Evolutionary conservation across 805 yeast species (phyloP).

Genomic region (Dipodascopsis tothii): DNA sequence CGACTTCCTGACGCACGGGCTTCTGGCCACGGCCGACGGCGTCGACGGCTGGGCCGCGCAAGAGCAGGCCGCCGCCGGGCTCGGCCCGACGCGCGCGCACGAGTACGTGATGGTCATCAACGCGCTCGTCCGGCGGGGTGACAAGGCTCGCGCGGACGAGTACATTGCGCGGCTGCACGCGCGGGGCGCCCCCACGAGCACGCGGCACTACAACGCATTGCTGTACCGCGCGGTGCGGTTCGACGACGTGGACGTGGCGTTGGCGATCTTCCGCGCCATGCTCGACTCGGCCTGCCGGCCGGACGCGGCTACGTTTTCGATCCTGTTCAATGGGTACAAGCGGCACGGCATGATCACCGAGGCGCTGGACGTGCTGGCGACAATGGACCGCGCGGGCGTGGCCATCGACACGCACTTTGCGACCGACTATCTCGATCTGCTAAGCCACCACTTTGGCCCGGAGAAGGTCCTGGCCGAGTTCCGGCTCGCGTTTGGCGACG

Average conservation of each 20-base stretch:
- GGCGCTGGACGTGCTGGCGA: not conserved
- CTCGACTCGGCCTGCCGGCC: not conserved
- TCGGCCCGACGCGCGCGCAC: not conserved
- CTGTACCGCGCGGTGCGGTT: not conserved
- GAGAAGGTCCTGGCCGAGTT: not conserved
- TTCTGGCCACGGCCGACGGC: not conserved
- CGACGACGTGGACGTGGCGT: not conserved
- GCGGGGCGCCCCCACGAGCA: not conserved
- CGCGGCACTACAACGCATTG: not conserved
- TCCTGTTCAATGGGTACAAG: not conserved
- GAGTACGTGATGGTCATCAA: not conserved
- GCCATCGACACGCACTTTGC: not conserved
- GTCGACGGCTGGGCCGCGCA: not conserved
- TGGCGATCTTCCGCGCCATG: not conserved
- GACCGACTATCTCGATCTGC: not conserved
- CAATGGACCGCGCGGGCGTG: not conserved
- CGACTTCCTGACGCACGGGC: not conserved
- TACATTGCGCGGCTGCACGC: not conserved
- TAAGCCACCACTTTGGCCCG: not conserved
- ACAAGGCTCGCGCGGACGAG: not conserved
- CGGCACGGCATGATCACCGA: not conserved
- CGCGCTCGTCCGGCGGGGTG: not conserved
- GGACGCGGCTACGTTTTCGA: not conserved
- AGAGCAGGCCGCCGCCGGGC: not conserved
- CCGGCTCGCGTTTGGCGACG: not conserved